Evolutionary conservation across 2,329 filamentous ascomycete genomes (phyloP), one percentile per base, ranked within the genome.

Genomic region (Diaporthe sp.): DNA sequence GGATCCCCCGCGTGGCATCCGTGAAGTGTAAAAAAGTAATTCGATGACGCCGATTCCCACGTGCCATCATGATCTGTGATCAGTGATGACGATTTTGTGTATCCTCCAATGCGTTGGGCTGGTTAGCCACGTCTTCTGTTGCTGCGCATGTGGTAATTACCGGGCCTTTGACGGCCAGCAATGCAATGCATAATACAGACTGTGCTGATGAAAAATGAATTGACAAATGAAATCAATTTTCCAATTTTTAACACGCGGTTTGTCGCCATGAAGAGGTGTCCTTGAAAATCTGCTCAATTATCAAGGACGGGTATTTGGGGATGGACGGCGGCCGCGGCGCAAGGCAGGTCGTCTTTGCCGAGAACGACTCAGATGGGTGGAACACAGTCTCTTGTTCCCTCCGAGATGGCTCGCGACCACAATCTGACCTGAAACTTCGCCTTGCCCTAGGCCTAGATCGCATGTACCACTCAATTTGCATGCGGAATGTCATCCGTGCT

Each of bases 271-370:
- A 30, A 53, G 13, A 51, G 22, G 44, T 39, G 44, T 27, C 30
- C 30, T 30, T 51, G n/a, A 53, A 8, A 68, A 53, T 68, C 22
- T n/a, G 32, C 47, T 51, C 32, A n/a, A 51, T 39, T 53, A 4
- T 53, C 44, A 39, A 68, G 25, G 47, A 68, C 63, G 63, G 63
- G 32, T 68, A 68, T 53, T 53, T 39, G 63, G 47, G 10, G 63
- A 66, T 27, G 32, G 63, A 47, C 63, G 63, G 63, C 63, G 63
- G 44, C 63, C 30, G 44, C 13, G 63, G 63, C 63, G 63, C 47
- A 30, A 44, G 63, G 63, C 63, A 37, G 63, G 9, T 39, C 63
- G n/a, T 39, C 63, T 59, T 47, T 50, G 39, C 55, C 61, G 50
- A 68, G 19, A 50, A 42, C 42, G 42, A 70, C 53, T 73, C 51